Evolutionary conservation across 2,329 filamentous ascomycete species (phyloP), one percentile per base, ranked within the genome.

Genomic region (Cytospora schulzeri): DNA sequence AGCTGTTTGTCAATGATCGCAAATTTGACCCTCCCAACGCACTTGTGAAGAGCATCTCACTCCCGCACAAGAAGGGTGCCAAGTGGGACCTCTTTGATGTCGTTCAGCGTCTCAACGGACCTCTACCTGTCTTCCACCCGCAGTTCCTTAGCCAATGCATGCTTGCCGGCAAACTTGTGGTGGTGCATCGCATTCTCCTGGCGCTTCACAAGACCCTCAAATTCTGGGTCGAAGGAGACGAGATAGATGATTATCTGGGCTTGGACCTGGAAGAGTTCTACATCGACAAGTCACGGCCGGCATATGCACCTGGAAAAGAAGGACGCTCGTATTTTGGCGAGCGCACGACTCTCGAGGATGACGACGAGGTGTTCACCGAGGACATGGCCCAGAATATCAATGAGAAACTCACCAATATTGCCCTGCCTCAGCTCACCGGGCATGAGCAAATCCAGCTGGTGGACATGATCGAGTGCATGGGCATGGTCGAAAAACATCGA

Each of bases 71-170:
- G 28, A 81, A 80, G 66, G 77, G 78, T 71, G 81, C 81, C 5
- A 81, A 80, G 1, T 84, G 87, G 73, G 89, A 95, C 72, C 79
- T 97, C 5, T 96, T 96, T 69, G 88, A 93, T 48, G 85, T 93
- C 11, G 91, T 96, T 14, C 90, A 91, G 69, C 83, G 91, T 66
- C 81, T 98, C 57, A 98, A 97, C 72, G 91, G 92, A 0, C 91
- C 93, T 2, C 79, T 98, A 8, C 92, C 95, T 0, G 83, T 96
- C 2, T 99, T 96, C 71, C 94, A 99, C 71, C 95, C 95, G 0
- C 92, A 96, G 71, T 91, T 97, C 65, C 78, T 98, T 29, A 90
- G 91, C 60, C 91, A 97, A 74, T 94, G 91, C 70, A 92, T 96
- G 45, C 80, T 97, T 29, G 85, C 88, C 24, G 94, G 93, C 0